Evolutionary conservation across 495 filamentous ascomycete species (phyloP), one percentile per base, ranked within the genome.

Genomic region (Hypoxylon lienhwacheense): DNA sequence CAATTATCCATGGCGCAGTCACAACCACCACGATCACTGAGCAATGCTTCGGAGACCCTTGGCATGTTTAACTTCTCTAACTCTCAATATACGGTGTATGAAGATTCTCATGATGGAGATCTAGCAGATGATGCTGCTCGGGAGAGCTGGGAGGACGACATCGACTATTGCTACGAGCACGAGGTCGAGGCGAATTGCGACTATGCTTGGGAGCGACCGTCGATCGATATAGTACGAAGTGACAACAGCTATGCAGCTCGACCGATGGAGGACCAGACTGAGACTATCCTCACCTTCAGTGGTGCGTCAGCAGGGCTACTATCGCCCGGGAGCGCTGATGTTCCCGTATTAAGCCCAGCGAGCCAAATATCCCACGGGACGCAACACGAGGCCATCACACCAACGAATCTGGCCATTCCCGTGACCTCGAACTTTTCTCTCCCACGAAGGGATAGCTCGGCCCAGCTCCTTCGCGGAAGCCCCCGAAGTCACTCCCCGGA

Each of bases 81-180:
- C 4, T 65, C 66, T 5, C 68, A 70, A 47, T 64, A 63, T 7
- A 62, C 66, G 5, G 52, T 71, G 14, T 57, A 50, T 32, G 64
- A 49, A 8, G 61, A 56, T 5, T 11, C 66, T 24, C 66, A 63
- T 3, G 64, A 75, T 11, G 53, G 68, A 40, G 66, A 67, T 5
- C 50, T 64, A 4, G 65, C 79, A 19, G 81, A 84, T n/a, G 47
- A 58, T 3, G 20, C 62, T 5, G 19, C 47, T 5, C 62, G 64
- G 28, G 80, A 84, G 34, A 85, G 78, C 15, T 97, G 92, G 92
- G 92, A 97, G 62, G 89, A 91, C 33, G 90, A 91, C 59, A 92
- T 97, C 59, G 91, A 96, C 66, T 97, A 88, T 67, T 93, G 86
- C 66, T 97, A 97, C 63, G 88, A 96, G 55, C 83, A 93, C 67